A percentile compares a stretch with the other conserved stretches of the same genome.
phyloP scores from a whole-genome alignment of 148 eudicot genomes.

The Dianthus caryophyllus region DNA sequence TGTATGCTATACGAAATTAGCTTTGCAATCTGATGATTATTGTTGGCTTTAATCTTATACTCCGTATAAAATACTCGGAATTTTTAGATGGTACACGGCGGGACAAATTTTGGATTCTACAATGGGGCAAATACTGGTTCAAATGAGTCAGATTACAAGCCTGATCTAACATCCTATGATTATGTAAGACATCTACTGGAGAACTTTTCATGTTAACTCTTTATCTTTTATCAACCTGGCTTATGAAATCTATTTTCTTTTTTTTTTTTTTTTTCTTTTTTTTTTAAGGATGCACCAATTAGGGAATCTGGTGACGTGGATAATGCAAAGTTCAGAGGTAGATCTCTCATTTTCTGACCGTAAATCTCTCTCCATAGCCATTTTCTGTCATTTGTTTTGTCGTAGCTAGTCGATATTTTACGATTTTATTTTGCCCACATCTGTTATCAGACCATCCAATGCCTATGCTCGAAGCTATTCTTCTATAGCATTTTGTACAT shows the following conservation, averaged over 20 bases:
- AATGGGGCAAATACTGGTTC: slow-evolving; percentile 87
- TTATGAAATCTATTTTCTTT: slow-evolving; percentile 21
- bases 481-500: not conserved
- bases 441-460: not conserved
- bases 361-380: not conserved
- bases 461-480: not conserved
- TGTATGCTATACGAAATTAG: slow-evolving; percentile 42
- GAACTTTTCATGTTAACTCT: not conserved
- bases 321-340: slow-evolving; percentile 77
- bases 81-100: slow-evolving; percentile 94
- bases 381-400: slow-evolving; percentile 8
- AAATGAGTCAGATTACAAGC: slow-evolving; percentile 69
- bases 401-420: not conserved
- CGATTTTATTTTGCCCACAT: not conserved
- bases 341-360: slow-evolving; percentile 7
- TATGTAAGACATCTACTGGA: slow-evolving; percentile 52
- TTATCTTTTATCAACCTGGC: slow-evolving; percentile 8
- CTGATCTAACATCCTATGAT: slow-evolving; percentile 97
- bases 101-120: slow-evolving; percentile 92
- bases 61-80: slow-evolving; percentile 19
- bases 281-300: slow-evolving; percentile 99
- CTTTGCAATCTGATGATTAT: slow-evolving; percentile 12
- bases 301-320: slow-evolving; percentile 92
- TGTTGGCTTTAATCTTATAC: slow-evolving; percentile 17
- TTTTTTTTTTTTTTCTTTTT: too few species aligned